These are phyloP conservation scores for Emergomyces pasteurianus DNA, from an alignment of 2,329 filamentous ascomycete species.

Conservation along the genomic window DNA sequence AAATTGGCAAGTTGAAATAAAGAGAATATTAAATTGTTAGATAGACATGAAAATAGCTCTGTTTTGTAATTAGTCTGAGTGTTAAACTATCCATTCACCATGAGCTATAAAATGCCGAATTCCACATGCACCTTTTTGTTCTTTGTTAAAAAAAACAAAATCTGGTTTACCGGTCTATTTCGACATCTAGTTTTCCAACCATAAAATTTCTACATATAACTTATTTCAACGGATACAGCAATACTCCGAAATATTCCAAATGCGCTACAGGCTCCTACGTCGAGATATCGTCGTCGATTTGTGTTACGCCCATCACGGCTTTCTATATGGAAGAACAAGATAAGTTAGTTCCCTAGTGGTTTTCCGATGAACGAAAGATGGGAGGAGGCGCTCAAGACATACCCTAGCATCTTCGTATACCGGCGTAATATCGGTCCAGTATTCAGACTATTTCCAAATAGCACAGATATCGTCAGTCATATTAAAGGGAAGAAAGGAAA, in stretches of 20 bases:
- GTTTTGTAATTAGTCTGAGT: background rate
- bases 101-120: background rate
- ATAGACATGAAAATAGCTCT: background rate
- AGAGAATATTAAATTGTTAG: background rate
- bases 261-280: background rate
- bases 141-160: background rate
- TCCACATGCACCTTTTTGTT: background rate
- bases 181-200: background rate
- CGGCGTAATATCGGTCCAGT: slow-evolving; percentile 73
- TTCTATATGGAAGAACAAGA: slow-evolving; percentile 2
- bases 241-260: background rate
- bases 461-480: background rate
- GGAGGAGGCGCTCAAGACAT: slow-evolving; percentile 16
- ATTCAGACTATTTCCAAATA: slow-evolving; percentile 48
- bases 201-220: background rate
- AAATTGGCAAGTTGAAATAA: background rate
- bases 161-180: background rate
- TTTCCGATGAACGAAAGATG: background rate
- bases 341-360: background rate
- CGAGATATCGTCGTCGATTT: background rate
- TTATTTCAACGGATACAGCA: background rate
- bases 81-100: background rate
- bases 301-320: slow-evolving; percentile 7
- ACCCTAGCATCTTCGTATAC: slow-evolving; percentile 58
- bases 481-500: background rate